phyloP scores from a whole-genome alignment of 352 stramenopile genomes.

The Nothophytophthora sp. region DNA sequence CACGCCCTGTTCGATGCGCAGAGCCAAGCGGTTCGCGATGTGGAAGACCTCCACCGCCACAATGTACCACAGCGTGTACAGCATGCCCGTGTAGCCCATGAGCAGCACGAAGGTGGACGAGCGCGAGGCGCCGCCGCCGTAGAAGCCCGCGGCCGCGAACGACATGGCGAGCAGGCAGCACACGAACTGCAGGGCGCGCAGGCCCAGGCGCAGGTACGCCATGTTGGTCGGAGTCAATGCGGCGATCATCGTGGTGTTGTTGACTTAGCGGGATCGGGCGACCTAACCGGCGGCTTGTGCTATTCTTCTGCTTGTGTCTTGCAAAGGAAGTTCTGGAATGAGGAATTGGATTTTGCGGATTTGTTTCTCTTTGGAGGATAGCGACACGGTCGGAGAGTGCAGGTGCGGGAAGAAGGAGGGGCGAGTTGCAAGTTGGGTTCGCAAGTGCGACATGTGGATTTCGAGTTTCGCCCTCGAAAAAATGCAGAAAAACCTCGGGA shows the following conservation, averaged over 20 bases:
- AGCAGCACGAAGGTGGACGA: constrained; percentile 56
- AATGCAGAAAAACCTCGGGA: too few species aligned
- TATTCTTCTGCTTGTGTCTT: constrained; percentile 3
- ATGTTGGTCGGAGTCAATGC: constrained; percentile 19
- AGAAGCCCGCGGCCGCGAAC: constrained; percentile 36
- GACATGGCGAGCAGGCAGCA: constrained; percentile 57
- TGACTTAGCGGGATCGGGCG: too few species aligned
- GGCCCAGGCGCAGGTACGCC: constrained; percentile 34
- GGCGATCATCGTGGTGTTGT: constrained; percentile 23
- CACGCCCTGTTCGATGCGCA: constrained; percentile 25
- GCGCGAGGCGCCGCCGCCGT: constrained; percentile 14
- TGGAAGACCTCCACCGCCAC: constrained; percentile 53
- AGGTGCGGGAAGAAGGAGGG: too few species aligned
- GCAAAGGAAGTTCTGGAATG: constrained; percentile 18
- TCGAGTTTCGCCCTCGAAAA: too few species aligned
- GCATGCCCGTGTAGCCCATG: constrained; percentile 62
- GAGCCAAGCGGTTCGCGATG: constrained; percentile 23
- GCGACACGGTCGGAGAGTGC: too few species aligned
- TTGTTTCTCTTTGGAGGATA: too few species aligned
- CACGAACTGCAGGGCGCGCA: constrained; percentile 53
- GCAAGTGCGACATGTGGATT: too few species aligned
- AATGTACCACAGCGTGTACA: constrained; percentile 56
- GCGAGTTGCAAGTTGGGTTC: too few species aligned
- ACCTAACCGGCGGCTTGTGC: too few species aligned
- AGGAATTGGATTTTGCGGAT: too few species aligned